These are phyloP conservation scores for Sesbania bispinosa DNA, from an alignment of 306 rosid species.

Conservation along the genomic window DNA sequence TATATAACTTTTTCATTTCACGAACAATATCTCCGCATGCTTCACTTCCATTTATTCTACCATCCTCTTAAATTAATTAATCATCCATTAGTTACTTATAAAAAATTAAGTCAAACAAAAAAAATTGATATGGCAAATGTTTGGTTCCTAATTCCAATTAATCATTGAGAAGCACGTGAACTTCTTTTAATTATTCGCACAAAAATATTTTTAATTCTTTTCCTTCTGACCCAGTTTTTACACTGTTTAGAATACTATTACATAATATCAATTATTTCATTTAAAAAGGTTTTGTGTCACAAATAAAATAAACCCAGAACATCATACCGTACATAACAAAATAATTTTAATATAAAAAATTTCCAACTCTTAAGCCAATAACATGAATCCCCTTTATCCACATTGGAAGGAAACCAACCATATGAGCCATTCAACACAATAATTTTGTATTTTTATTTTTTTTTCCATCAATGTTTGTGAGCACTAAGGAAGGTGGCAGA, in stretches of 20 bases:
- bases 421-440: background rate
- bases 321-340: background rate
- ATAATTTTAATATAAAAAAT: too few species aligned
- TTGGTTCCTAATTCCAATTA: background rate
- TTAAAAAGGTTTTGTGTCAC: background rate
- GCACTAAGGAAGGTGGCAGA: conserved; percentile 8
- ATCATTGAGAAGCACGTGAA: conserved; percentile 24
- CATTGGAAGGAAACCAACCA: conserved; percentile 30
- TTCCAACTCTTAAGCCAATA: too few species aligned
- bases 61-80: too few species aligned
- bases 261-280: conserved; percentile 4
- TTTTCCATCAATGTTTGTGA: background rate
- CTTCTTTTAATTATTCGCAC: background rate
- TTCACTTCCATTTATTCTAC: background rate
- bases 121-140: background rate
- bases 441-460: conserved; percentile 6
- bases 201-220: background rate
- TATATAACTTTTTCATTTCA: background rate
- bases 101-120: conserved; percentile 12
- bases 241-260: background rate
- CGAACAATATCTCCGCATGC: background rate
- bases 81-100: too few species aligned
- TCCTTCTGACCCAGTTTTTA: too few species aligned
- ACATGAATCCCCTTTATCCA: conserved; percentile 25
- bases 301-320: background rate